Percentiles rank a stretch among this genome's conserved stretches.
Evolutionary conservation across 768 basidiomycete species (phyloP).

Genomic region (Gelatoporia subvermispora): DNA sequence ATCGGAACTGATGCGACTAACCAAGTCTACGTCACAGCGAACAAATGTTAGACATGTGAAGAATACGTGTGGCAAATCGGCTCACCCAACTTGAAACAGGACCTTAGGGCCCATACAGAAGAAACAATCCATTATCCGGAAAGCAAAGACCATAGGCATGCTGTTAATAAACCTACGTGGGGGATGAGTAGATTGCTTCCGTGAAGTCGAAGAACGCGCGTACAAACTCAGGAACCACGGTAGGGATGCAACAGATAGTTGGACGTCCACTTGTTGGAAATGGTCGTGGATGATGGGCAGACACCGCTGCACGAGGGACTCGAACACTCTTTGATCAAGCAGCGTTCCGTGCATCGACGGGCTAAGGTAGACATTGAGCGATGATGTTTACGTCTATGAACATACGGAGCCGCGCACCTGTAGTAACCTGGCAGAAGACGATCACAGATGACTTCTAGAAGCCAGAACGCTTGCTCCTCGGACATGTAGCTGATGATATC

Average conservation of each 20-base stretch:
- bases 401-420: constrained; percentile 41
- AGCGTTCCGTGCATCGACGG: constrained; percentile 99
- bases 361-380: constrained; percentile 32
- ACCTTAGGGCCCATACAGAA: constrained; percentile 99
- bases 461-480: constrained; percentile 98
- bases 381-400: background rate
- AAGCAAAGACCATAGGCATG: constrained; percentile 97
- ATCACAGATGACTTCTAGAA: constrained; percentile 91
- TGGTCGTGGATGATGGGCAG: constrained; percentile 93
- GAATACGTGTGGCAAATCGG: constrained; percentile 7
- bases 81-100: constrained; percentile 96
- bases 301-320: constrained; percentile 84
- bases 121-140: constrained; percentile 96
- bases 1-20: constrained; percentile 28
- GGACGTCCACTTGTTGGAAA: constrained; percentile 87
- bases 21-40: constrained; percentile 42
- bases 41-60: no score
- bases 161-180: constrained; percentile 73
- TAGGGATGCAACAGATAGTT: constrained; percentile 92
- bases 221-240: constrained; percentile 98
- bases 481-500: constrained; percentile 82
- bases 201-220: constrained; percentile 32
- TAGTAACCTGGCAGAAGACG: constrained; percentile 97
- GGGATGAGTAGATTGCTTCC: constrained; percentile 6
- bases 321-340: constrained; percentile 97